Percentiles rank a stretch among this genome's conserved stretches.
phyloP scores from a whole-genome alignment of 2,329 filamentous ascomycete species.

The Penicillium sp. region DNA sequence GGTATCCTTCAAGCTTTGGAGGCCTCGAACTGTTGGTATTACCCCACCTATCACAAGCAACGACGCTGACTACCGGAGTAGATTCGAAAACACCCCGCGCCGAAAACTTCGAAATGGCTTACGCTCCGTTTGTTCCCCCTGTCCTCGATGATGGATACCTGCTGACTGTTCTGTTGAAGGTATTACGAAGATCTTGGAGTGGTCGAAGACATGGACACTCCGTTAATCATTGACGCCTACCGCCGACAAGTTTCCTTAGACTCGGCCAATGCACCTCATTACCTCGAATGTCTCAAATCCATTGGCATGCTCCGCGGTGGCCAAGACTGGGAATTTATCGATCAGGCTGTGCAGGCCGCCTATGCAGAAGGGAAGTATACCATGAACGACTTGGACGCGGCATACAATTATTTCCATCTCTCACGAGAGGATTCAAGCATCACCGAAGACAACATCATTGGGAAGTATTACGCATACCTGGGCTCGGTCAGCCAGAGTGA shows the following conservation, averaged over 20 bases:
- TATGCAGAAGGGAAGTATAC: constrained; percentile 59
- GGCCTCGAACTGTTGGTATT: constrained; percentile 33
- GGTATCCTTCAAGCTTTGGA: constrained; percentile 41
- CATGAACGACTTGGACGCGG: constrained; percentile 54
- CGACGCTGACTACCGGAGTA: constrained; percentile 19
- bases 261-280: constrained; percentile 55
- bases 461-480: constrained; percentile 59
- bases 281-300: constrained; percentile 63
- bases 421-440: constrained; percentile 44
- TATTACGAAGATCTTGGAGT: constrained; percentile 63
- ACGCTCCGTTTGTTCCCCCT: constrained; percentile 32
- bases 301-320: constrained; percentile 54
- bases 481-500: constrained; percentile 52
- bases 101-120: constrained; percentile 32
- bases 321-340: constrained; percentile 54
- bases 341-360: constrained; percentile 56
- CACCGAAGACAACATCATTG: constrained; percentile 61
- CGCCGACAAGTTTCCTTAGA: constrained; percentile 59
- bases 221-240: constrained; percentile 62
- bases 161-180: constrained; percentile 25
- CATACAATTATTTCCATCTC: constrained; percentile 61
- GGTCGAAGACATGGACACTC: constrained; percentile 61
- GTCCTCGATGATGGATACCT: not conserved
- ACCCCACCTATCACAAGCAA: not conserved
- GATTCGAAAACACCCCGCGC: constrained; percentile 29